Conservation (phyloP, 1,284 basidiomycete species). For the Malassezia yamatoensis region DNA sequence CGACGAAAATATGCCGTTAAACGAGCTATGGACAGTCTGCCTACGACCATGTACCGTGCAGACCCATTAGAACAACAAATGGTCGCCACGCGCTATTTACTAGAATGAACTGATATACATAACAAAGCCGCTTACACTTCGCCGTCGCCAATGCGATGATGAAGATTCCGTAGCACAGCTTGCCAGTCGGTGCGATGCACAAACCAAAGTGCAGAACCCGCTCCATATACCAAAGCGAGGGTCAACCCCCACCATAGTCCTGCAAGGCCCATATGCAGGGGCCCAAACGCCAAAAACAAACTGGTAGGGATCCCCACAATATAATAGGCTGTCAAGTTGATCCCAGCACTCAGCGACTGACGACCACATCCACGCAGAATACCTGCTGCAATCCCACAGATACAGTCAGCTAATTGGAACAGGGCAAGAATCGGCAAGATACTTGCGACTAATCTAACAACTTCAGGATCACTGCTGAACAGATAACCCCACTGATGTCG, state of each 20-base stretch:
- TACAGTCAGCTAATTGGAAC: constrained; percentile 61
- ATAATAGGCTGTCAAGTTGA: constrained; percentile 53
- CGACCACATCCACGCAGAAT: constrained; percentile 69
- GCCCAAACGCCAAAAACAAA: constrained; percentile 50
- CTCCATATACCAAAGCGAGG: constrained; percentile 49
- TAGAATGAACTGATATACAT: not conserved
- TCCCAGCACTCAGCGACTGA: constrained; percentile 50
- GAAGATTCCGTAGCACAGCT: constrained; percentile 7
- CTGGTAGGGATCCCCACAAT: constrained; percentile 51
- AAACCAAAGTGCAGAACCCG: constrained; percentile 18
- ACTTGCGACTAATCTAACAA: constrained; percentile 59
- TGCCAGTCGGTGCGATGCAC: constrained; percentile 12
- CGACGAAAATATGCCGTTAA: not conserved
- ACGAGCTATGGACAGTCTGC: constrained; percentile 4
- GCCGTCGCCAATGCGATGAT: constrained; percentile 5
- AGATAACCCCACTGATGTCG: constrained; percentile 65
- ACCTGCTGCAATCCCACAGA: constrained; percentile 61
- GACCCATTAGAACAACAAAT: not conserved
- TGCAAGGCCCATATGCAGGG: constrained; percentile 39
- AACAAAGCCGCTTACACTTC: not conserved
- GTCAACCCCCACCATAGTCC: constrained; percentile 53
- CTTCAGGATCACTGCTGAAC: constrained; percentile 73
- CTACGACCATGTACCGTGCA: constrained; percentile 3
- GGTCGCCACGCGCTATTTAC: constrained; percentile 10
- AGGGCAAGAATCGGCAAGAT: constrained; percentile 63